phyloP scores from a whole-genome alignment of 257 asterid genomes.

The Penstemon newberryi region DNA sequence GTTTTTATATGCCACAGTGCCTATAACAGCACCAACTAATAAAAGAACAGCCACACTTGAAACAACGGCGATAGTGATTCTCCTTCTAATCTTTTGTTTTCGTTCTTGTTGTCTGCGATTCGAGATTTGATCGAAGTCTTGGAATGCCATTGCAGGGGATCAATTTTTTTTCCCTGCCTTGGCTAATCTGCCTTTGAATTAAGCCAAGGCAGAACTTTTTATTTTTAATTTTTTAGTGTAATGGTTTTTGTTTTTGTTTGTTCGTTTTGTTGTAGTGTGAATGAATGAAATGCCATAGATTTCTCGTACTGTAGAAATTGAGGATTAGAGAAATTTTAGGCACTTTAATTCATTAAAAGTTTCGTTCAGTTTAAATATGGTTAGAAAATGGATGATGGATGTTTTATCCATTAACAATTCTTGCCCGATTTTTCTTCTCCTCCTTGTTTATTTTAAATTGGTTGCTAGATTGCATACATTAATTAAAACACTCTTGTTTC shows the following conservation, averaged over 20 bases:
- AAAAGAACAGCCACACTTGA: conserved; percentile 40
- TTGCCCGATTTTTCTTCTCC: no score
- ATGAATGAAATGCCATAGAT: conserved; percentile 12
- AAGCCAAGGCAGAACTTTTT: conserved; percentile 70
- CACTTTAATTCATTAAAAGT: no score
- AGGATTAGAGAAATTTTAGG: no score
- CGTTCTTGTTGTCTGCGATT: conserved; percentile 64
- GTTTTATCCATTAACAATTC: no score
- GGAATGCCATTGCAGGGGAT: conserved; percentile 66
- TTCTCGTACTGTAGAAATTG: no score
- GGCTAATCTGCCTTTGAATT: conserved; percentile 41
- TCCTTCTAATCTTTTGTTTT: conserved; percentile 34
- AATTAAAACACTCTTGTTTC: no score
- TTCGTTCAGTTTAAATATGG: no score
- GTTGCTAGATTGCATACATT: no score
- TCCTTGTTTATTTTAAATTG: no score
- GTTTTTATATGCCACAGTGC: conserved; percentile 39
- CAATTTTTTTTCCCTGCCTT: conserved; percentile 40
- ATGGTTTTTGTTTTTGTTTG: conserved; percentile 1
- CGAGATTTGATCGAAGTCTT: conserved; percentile 83
- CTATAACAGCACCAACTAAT: conserved; percentile 47
- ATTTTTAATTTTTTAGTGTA: not conserved
- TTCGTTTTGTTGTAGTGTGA: not conserved
- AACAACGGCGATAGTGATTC: conserved; percentile 44
- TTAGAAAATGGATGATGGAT: no score